Evolutionary conservation across 2,329 filamentous ascomycete species (phyloP), one percentile per base, ranked within the genome.

Genomic region (Fusarium duplospermum): DNA sequence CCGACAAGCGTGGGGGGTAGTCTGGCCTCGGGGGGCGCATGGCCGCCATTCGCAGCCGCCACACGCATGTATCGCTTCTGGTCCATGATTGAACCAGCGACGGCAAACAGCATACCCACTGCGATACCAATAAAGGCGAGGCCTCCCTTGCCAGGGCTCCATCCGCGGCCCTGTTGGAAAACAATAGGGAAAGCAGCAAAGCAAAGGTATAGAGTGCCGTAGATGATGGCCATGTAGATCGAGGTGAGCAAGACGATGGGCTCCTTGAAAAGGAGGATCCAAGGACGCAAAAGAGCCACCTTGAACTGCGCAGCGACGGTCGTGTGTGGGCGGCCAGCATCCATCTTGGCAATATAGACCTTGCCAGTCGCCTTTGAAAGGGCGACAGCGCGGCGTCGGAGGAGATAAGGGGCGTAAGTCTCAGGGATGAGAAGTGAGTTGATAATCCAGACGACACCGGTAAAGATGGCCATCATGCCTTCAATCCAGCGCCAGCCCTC

Each of bases 401-500:
- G 85, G n/a, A 91, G 81, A 10, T 89, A 85, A 0, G 90, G 89
- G 0, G 87, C 83, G 75, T 91, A 91, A 0, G 90, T 92, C 80
- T 91, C 90, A 3, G 89, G 89, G n/a, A 89, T 83, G 38, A 86
- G 72, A 33, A 90, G 68, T 0, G 84, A 78, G 63, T 86, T 87
- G 52, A 86, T 57, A 54, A 91, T 85, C 87, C 89, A 92, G 29
- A 92, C 82, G 11, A 85, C 77, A 8, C 89, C 90, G 2, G 88
- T 88, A 76, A 93, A 91, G 70, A 90, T 89, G 60, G 88, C 86
- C 78, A 91, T 86, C 58, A 93, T 81, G 1, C 90, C 90, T 80
- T 89, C 86, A 13, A 92, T 87, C 91, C 91, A 92, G 76, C 89
- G 83, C 91, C 91, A 92, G 10, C 90, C 90, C 10, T 84, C 83